Evolutionary conservation across 1,284 basidiomycete genomes (phyloP), one percentile per base, ranked within the genome.

Genomic region (Trichosporon coremiiforme): DNA sequence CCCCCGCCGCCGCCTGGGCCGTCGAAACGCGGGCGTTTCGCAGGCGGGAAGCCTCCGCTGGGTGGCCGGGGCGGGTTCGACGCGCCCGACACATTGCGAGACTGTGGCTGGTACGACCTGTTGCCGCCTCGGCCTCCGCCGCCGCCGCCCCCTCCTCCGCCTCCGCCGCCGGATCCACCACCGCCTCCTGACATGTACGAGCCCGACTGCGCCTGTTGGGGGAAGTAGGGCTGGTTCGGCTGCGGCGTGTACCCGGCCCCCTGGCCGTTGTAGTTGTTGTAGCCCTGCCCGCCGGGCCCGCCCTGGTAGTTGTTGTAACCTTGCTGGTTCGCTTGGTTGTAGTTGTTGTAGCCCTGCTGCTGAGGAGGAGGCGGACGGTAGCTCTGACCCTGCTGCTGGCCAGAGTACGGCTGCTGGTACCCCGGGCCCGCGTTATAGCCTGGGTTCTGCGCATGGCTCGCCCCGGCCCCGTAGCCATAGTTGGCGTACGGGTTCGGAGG

Each of bases 1-100:
- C 73, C 65, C 4, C 22, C 53, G 53, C 50, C 45, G 55, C 68
- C 33, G 6, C 69, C 70, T 25, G 91, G 90, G 7, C 89, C 89
- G 78, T 94, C 93, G 77, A 93, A 93, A n/a, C 92, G 87, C 73
- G 90, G 92, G 66, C 93, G 86, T 81, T 95, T 95, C 2, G 84
- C 83, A n/a, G n/a, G n/a, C 0, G 85, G 84, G 1, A n/a, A n/a
- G 8, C 73, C 57, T 9, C 31, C 57, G 57, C 57, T 60, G 17
- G 57, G 57, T 7, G 57, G 57, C 6, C 57, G 57, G 57, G 57
- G 57, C 31, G 57, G 57, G 31, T 60, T 60, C 15, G 57, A 60
- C 17, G 57, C 57, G 31, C 57, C 57, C 29, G 57, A 60, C 29
- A 60, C 57, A 33, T 60, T 60, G 29, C 57, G 57, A 31, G 57